phyloP scores from a whole-genome alignment of 208 protist species.

The Entamoeba moshkovskii region DNA sequence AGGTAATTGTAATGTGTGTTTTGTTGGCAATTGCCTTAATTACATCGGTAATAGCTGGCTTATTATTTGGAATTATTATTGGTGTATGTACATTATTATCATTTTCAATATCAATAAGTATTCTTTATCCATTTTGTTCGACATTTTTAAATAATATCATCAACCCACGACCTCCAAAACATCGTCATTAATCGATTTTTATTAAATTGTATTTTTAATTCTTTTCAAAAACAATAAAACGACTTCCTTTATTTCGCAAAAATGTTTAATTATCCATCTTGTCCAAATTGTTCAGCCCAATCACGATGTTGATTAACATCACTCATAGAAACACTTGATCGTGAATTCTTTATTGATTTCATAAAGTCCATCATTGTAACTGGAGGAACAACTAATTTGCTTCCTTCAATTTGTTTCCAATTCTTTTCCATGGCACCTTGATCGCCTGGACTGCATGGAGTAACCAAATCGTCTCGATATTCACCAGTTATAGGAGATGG shows the following conservation, averaged over 20 bases:
- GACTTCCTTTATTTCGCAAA: not conserved
- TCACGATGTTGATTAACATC: slow-evolving; percentile 72
- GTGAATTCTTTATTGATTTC: slow-evolving; percentile 59
- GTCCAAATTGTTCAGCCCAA: slow-evolving; percentile 81
- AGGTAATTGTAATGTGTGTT: not conserved
- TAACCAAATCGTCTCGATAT: not conserved
- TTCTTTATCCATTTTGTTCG: not conserved
- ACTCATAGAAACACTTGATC: slow-evolving; percentile 59
- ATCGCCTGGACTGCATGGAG: slow-evolving; percentile 19
- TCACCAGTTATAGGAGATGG: not conserved
- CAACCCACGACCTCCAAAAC: not conserved
- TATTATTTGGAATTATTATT: not conserved
- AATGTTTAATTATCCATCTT: not conserved
- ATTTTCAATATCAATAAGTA: not conserved
- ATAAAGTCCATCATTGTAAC: slow-evolving; percentile 65
- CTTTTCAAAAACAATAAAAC: not conserved
- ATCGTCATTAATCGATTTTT: not conserved
- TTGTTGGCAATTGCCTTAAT: not conserved
- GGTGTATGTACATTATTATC: not conserved
- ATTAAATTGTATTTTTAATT: not conserved
- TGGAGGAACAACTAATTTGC: slow-evolving; percentile 48
- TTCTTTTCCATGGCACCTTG: slow-evolving; percentile 17
- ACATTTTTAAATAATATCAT: not conserved
- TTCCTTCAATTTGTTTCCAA: slow-evolving; percentile 23
- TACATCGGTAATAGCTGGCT: not conserved